Evolutionary conservation across 2,329 filamentous ascomycete species (phyloP).

Genomic region (Ilyonectria robusta): DNA sequence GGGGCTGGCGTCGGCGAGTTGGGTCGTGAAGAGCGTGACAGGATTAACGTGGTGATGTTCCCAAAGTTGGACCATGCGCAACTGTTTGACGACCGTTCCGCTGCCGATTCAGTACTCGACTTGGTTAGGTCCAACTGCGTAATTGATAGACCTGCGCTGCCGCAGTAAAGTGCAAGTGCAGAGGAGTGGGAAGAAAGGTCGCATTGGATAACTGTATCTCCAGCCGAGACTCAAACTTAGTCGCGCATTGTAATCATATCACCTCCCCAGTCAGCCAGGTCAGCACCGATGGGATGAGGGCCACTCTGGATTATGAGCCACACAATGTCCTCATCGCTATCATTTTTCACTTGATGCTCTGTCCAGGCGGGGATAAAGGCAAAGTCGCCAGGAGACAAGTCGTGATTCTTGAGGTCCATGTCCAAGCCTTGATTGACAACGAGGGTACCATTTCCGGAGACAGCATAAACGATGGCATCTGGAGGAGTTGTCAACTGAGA

Average conservation of each 20-base stretch:
- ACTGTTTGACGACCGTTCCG: conserved; percentile 62
- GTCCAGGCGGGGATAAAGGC: conserved; percentile 78
- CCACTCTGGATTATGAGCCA: conserved; percentile 78
- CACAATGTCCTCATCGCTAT: conserved; percentile 71
- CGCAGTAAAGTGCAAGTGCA: conserved; percentile 9
- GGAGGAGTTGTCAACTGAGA: conserved; percentile 1
- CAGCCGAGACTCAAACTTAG: conserved; percentile 8
- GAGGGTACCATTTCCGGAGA: conserved; percentile 72
- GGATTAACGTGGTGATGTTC: conserved; percentile 73
- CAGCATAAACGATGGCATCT: conserved; percentile 79
- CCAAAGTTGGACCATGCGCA: conserved; percentile 75
- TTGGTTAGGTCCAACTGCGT: conserved; percentile 49
- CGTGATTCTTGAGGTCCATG: conserved; percentile 65
- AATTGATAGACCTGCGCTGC: conserved; percentile 26
- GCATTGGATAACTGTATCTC: background rate
- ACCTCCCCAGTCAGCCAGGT: conserved; percentile 74
- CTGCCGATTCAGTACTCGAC: conserved; percentile 49
- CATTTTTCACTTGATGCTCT: conserved; percentile 79
- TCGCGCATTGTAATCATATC: conserved; percentile 51
- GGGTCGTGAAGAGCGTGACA: conserved; percentile 27
- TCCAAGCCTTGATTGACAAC: conserved; percentile 70
- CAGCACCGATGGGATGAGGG: conserved; percentile 71
- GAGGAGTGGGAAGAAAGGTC: conserved; percentile 12
- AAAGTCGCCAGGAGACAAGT: conserved; percentile 76
- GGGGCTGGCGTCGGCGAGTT: conserved; percentile 35